These are phyloP conservation scores for Cadophora sp. DNA, from an alignment of 2,329 filamentous ascomycete genomes.

Conservation along the genomic window DNA sequence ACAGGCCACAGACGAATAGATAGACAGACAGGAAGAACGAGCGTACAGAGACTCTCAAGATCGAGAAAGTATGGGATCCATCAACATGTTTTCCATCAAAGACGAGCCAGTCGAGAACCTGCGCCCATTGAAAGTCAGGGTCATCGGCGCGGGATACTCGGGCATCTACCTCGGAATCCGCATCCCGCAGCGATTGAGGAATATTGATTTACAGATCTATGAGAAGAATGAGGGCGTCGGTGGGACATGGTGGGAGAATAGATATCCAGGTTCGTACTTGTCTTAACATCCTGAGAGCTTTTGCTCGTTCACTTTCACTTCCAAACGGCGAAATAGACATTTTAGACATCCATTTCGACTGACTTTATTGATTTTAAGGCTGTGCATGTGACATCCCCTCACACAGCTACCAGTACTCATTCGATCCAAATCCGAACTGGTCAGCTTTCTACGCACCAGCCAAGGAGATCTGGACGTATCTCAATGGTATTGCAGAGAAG, in stretches of 20 bases:
- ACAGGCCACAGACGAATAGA: background rate
- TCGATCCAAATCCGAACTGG: constrained; percentile 73
- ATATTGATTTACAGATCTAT: constrained; percentile 50
- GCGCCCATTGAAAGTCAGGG: constrained; percentile 39
- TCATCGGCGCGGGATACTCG: constrained; percentile 44
- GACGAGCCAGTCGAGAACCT: constrained; percentile 40
- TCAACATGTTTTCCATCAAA: constrained; percentile 34
- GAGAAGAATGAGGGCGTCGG: constrained; percentile 61
- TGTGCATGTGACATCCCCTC: constrained; percentile 39
- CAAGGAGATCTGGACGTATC: constrained; percentile 71
- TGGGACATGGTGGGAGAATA: constrained; percentile 61
- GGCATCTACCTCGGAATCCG: constrained; percentile 44
- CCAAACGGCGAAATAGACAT: background rate
- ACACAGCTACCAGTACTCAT: constrained; percentile 70
- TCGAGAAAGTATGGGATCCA: constrained; percentile 24
- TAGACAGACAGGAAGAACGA: background rate
- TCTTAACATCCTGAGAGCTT: too few species aligned
- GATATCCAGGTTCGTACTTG: constrained; percentile 47
- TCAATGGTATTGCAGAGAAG: constrained; percentile 66
- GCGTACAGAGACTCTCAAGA: background rate
- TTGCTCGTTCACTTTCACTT: background rate
- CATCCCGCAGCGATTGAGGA: constrained; percentile 40
- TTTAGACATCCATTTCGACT: background rate
- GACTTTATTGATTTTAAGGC: constrained; percentile 17
- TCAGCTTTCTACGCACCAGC: constrained; percentile 72